These are phyloP conservation scores for Botrytis hyacinthi DNA, from an alignment of 2,329 filamentous ascomycete genomes.

Conservation along the genomic window DNA sequence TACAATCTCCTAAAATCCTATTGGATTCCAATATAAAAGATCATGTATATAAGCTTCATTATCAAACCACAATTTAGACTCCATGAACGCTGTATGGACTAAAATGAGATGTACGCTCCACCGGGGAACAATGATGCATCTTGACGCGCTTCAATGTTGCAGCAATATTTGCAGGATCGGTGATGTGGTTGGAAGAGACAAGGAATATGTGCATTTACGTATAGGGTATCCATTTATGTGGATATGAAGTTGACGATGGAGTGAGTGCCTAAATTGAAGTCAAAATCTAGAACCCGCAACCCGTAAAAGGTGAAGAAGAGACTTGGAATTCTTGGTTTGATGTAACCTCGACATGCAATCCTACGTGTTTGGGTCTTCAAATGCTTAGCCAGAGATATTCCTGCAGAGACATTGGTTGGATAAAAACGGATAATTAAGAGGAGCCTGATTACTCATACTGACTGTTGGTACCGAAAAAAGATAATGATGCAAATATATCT, in stretches of 20 bases:
- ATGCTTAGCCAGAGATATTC: neutral
- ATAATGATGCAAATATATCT: slow-evolving; percentile 4
- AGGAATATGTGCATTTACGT: neutral
- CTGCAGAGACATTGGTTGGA: neutral
- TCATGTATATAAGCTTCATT: neutral
- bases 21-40: neutral
- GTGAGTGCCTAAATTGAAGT: neutral
- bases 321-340: neutral
- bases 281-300: neutral
- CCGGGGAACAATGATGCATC: neutral
- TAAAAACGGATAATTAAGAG: neutral
- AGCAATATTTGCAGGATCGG: neutral
- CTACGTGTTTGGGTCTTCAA: neutral
- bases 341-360: neutral
- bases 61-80: neutral
- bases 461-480: neutral
- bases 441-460: neutral
- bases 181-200: neutral
- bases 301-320: neutral
- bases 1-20: neutral
- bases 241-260: neutral
- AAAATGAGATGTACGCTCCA: neutral
- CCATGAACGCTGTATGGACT: neutral
- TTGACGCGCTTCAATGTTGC: neutral
- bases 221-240: neutral